Base-by-base conservation (phyloP, 345 rosid species). In the Leavenworthia alabamica region DNA sequence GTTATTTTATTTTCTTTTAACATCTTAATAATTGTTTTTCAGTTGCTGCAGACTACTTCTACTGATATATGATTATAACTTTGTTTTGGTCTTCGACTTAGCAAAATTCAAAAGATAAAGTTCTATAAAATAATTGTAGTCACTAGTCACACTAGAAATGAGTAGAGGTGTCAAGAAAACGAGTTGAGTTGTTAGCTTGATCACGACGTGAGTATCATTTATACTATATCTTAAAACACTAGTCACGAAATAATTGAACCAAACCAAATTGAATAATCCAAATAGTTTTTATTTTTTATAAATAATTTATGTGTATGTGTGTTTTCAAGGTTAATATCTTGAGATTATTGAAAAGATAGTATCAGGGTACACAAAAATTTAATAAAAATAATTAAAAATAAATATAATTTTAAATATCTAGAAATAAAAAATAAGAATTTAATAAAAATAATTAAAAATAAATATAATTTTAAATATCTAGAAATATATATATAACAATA, bases 231-330 rank as follows among this genome's bases (percentile, higher is more conserved):
- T 6, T 12, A 33, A 46, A 14, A 3, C 12, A 24, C 1, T 47
- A 24, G n/a, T 15, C 40, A 28, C 11, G 7, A 40, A 54, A 56
- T 47, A 57, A 57, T 47, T 48, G 42, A 57, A 67, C 49, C 7
- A 67, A 37, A n/a, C 57, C 58, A 47, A 67, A 37, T 56, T 19
- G 50, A 31, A 46, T n/a, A 56, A 26, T 45, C 70, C 62, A 45
- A 66, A 55, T 56, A 66, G 56, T 66, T 44, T 55, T 12, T 55
- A 24, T 27, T 49, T 35, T 11, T 20, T 3, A 36, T 2, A 4
- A 33, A 32, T 1, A 40, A 1, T 15, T 26, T 29, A 58, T 44
- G 7, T 40, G 20, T 19, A 16, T 26, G 20, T 3, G 35, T 32
- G 4, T 37, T 37, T 28, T 12, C 7, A 4, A 26, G 28, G 35